Evolutionary conservation across 768 basidiomycete species (phyloP).

Genomic region (Strobilomyces dryophilus): DNA sequence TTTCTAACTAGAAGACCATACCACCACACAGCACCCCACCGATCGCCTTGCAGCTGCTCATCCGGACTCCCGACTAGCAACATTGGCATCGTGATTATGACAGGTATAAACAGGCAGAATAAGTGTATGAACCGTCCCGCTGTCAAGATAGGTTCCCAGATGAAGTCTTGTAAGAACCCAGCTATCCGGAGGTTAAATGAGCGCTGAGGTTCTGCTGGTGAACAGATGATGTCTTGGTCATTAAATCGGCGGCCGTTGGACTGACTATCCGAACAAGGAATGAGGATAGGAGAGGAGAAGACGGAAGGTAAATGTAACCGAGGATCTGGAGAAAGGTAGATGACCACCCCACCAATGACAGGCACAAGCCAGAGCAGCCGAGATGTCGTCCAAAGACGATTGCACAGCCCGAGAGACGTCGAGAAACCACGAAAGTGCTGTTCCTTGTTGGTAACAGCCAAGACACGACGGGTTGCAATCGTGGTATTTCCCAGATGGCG

Average conservation of each 20-base stretch:
- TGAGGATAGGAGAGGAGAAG: constrained; percentile 48
- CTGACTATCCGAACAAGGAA: constrained; percentile 35
- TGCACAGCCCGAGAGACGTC: constrained; percentile 17
- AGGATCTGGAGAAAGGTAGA: constrained; percentile 45
- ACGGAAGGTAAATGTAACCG: constrained; percentile 42
- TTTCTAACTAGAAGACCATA: constrained; percentile 81
- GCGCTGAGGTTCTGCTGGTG: constrained; percentile 61
- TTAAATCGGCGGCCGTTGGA: constrained; percentile 16
- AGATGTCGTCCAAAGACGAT: constrained; percentile 25
- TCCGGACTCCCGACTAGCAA: constrained; percentile 63
- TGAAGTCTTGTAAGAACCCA: constrained; percentile 46
- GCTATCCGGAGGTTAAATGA: constrained; percentile 43
- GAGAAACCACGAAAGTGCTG: constrained; percentile 10
- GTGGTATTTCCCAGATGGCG: neutral
- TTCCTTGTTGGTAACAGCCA: constrained; percentile 7
- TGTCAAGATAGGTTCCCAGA: constrained; percentile 87
- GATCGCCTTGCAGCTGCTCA: constrained; percentile 59
- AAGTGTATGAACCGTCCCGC: constrained; percentile 80
- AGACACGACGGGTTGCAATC: constrained; percentile 22
- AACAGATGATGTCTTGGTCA: constrained; percentile 45
- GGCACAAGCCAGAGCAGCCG: constrained; percentile 51
- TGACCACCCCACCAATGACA: constrained; percentile 47
- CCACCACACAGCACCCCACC: constrained; percentile 98
- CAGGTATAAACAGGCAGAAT: constrained; percentile 80
- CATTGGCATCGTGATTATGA: constrained; percentile 81